A percentile compares a stretch with the other conserved stretches of the same genome.
Conservation (phyloP, 2,329 filamentous ascomycete genomes). For the Botrytis fabae region DNA sequence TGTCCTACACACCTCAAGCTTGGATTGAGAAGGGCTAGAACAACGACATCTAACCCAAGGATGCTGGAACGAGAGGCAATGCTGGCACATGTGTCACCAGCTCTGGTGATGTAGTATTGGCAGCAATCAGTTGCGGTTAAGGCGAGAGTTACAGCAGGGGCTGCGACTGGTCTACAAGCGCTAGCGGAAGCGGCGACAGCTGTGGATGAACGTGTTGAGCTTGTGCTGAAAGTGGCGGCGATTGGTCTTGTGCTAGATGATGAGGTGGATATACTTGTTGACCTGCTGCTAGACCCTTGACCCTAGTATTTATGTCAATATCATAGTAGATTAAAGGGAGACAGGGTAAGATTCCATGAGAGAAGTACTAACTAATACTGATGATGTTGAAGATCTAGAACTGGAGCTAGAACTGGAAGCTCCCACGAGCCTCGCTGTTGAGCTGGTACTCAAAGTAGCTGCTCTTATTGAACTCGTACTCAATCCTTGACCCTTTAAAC, state of each 20-base stretch:
- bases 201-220: background rate
- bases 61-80: background rate
- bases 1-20: background rate
- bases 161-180: background rate
- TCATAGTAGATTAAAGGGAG: background rate
- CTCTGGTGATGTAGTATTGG: background rate
- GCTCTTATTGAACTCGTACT: background rate
- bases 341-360: no score
- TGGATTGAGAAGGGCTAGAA: constrained; percentile 8
- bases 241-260: background rate
- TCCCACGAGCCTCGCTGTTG: background rate
- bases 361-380: background rate
- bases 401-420: background rate
- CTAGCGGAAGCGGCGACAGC: background rate
- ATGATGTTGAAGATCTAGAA: background rate
- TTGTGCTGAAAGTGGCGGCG: background rate
- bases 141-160: background rate
- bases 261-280: background rate
- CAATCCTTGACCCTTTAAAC: background rate
- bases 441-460: background rate
- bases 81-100: constrained; percentile 2
- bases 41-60: background rate
- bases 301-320: background rate
- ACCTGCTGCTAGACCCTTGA: background rate
- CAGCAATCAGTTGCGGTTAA: background rate